A percentile compares a stretch with the other conserved stretches of the same genome.
These are phyloP conservation scores for Plectosphaerella cucumerina DNA, from an alignment of 2,329 filamentous ascomycete genomes.

Conservation along the genomic window DNA sequence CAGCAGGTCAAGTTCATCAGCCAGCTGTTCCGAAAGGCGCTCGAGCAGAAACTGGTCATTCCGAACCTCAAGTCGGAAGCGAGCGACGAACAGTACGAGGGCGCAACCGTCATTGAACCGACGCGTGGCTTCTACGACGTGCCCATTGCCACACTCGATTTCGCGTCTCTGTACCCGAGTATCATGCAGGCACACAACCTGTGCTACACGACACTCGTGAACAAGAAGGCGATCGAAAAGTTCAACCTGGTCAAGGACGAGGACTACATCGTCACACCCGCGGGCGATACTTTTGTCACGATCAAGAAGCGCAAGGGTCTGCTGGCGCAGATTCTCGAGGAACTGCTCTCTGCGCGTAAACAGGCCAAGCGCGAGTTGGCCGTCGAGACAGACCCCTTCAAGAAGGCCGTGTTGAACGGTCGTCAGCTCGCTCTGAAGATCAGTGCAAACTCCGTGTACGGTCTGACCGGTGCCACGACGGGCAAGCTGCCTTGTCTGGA, in stretches of 20 bases:
- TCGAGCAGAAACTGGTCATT: constrained; percentile 90
- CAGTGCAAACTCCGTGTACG: constrained; percentile 97
- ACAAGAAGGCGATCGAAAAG: constrained; percentile 71
- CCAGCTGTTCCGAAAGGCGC: constrained; percentile 90
- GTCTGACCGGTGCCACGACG: constrained; percentile 90
- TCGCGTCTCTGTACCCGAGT: constrained; percentile 95
- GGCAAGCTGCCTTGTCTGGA: constrained; percentile 93
- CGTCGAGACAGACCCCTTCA: constrained; percentile 89
- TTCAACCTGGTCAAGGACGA: constrained; percentile 78
- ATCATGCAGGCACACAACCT: constrained; percentile 99
- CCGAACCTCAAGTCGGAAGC: constrained; percentile 73
- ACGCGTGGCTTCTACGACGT: constrained; percentile 91
- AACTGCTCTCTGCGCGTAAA: constrained; percentile 87
- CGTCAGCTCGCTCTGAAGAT: constrained; percentile 93
- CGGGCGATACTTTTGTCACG: constrained; percentile 90
- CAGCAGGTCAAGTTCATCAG: constrained; percentile 98
- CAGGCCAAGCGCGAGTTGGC: constrained; percentile 88
- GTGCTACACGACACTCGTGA: constrained; percentile 91
- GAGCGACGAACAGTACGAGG: constrained; percentile 88
- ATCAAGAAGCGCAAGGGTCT: constrained; percentile 85
- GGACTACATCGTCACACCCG: constrained; percentile 95
- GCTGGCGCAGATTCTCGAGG: constrained; percentile 91
- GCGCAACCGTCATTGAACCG: constrained; percentile 96
- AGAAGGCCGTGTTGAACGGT: constrained; percentile 96
- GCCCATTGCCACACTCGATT: constrained; percentile 95